Conservation (phyloP, 2,329 filamentous ascomycete species). For the Neonectria hederae region DNA sequence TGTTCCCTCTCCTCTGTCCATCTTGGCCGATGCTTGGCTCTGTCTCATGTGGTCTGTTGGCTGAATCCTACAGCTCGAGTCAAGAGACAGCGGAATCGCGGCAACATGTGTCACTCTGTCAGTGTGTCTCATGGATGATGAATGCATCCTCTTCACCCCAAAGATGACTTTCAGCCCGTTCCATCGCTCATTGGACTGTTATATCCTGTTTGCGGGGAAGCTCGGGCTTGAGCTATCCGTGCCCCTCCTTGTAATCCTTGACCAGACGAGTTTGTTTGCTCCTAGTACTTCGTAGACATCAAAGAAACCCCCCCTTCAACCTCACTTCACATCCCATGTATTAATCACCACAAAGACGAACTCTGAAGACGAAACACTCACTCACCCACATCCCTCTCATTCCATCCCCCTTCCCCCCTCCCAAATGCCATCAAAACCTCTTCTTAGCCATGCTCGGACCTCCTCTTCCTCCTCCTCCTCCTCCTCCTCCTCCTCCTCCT, state of each 20-base stretch:
- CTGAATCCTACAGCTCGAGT: background rate
- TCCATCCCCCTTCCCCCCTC: background rate
- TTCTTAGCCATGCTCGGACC: conserved; percentile 18
- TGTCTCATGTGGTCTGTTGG: conserved; percentile 6
- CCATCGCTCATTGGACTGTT: background rate
- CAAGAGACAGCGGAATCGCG: background rate
- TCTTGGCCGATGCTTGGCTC: conserved; percentile 1
- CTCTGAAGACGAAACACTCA: background rate
- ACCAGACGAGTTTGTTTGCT: background rate
- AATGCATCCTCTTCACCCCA: background rate
- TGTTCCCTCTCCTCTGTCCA: background rate
- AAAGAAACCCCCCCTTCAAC: background rate
- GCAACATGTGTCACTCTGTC: background rate
- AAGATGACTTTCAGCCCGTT: background rate
- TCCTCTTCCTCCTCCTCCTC: conserved; percentile 18
- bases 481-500: conserved; percentile 17
- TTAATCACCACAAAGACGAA: background rate
- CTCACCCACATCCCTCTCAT: background rate
- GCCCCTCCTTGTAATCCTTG: background rate
- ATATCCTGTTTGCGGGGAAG: conserved; percentile 1
- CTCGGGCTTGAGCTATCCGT: conserved; percentile 14
- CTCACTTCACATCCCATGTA: background rate
- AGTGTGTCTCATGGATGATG: background rate
- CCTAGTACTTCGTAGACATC: background rate
- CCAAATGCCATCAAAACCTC: conserved; percentile 16